Evolutionary conservation across 495 filamentous ascomycete genomes (phyloP).

Genomic region (Parmelia sp.): DNA sequence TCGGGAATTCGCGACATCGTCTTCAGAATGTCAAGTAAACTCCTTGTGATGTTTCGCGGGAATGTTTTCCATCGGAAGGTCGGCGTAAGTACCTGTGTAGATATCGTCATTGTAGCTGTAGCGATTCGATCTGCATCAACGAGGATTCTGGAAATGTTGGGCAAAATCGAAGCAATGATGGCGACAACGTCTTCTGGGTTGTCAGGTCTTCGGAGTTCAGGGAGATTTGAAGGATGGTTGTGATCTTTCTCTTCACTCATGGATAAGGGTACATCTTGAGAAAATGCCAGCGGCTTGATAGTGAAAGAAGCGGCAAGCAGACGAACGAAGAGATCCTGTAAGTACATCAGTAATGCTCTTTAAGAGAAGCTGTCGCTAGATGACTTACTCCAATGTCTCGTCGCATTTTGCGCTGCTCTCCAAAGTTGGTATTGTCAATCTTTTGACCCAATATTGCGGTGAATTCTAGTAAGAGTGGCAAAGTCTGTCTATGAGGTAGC

Average conservation of each 20-base stretch:
- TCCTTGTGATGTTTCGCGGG: slow-evolving; percentile 74
- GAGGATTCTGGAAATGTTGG: slow-evolving; percentile 77
- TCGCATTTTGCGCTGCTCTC: slow-evolving; percentile 90
- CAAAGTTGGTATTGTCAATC: slow-evolving; percentile 95
- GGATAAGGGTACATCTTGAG: slow-evolving; percentile 36
- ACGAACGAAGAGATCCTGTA: slow-evolving; percentile 79
- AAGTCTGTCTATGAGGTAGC: slow-evolving; percentile 84
- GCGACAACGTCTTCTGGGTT: slow-evolving; percentile 70
- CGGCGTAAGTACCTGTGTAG: slow-evolving; percentile 74
- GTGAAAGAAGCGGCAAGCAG: slow-evolving; percentile 89
- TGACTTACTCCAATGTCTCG: slow-evolving; percentile 75
- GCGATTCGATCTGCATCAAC: slow-evolving; percentile 79
- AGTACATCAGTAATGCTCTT: slow-evolving; percentile 25
- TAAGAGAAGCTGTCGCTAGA: neutral
- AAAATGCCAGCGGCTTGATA: slow-evolving; percentile 63
- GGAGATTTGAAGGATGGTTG: neutral
- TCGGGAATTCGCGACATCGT: slow-evolving; percentile 69
- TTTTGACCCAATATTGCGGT: slow-evolving; percentile 85
- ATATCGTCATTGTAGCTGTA: slow-evolving; percentile 69
- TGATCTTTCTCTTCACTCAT: slow-evolving; percentile 2
- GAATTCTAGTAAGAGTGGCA: slow-evolving; percentile 83
- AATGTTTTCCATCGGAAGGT: slow-evolving; percentile 79
- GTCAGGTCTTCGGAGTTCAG: slow-evolving; percentile 26
- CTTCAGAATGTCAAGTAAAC: slow-evolving; percentile 64
- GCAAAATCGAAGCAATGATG: slow-evolving; percentile 71